phyloP scores from a whole-genome alignment of 2,329 filamentous ascomycete species.

The Microcyclosporella mali region DNA sequence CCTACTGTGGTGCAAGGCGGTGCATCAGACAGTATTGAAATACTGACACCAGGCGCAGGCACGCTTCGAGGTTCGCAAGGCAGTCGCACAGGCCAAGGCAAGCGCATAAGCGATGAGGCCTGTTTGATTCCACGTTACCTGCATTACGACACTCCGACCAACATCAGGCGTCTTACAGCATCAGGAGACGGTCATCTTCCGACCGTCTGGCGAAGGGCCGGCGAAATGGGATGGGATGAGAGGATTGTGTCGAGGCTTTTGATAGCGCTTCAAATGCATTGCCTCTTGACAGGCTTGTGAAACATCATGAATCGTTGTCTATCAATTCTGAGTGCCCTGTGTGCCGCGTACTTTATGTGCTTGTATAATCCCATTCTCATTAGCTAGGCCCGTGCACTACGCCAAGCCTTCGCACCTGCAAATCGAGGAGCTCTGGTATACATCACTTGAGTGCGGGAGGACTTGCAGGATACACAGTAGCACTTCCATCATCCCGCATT shows the following conservation, averaged over 20 bases:
- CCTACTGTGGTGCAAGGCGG: neutral
- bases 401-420: too few relatives aligned
- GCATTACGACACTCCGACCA: constrained; percentile 15
- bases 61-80: constrained; percentile 96
- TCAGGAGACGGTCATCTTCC: constrained; percentile 8
- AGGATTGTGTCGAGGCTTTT: constrained; percentile 21
- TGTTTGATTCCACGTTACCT: constrained; percentile 1
- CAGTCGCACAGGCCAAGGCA: constrained; percentile 85
- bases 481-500: neutral
- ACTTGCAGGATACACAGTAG: neutral
- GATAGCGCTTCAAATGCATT: constrained; percentile 23
- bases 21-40: too few relatives aligned
- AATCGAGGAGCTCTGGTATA: too few relatives aligned
- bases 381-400: too few relatives aligned
- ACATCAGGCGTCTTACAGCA: constrained; percentile 12
- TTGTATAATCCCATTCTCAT: too few relatives aligned
- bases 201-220: constrained; percentile 13
- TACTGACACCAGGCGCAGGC: constrained; percentile 41
- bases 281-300: constrained; percentile 2
- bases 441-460: neutral
- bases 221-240: constrained; percentile 21
- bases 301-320: neutral
- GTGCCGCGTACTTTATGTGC: too few relatives aligned
- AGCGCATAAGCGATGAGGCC: constrained; percentile 39
- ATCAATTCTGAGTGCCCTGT: too few relatives aligned